Base-by-base conservation (phyloP, 495 filamentous ascomycete genomes). In the Talaromyces wortmannii region DNA sequence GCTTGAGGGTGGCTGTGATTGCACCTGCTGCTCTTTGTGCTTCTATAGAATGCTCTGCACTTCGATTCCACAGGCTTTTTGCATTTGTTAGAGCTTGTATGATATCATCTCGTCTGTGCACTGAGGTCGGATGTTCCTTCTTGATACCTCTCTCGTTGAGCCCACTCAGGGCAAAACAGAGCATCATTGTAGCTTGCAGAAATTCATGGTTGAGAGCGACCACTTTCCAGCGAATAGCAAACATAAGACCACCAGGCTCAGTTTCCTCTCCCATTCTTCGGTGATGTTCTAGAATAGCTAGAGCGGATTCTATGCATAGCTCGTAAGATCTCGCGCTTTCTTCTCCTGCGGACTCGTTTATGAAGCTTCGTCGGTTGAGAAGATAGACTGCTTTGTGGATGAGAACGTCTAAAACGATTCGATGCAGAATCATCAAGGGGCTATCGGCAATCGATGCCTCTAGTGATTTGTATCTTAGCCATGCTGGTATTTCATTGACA, bases 301-400 rank as follows among this genome's bases (percentile, higher is more conserved):
- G 57, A 15, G 69, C 69, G 6, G 75, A 72, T 31, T 71, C 67
- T 44, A 74, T 63, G 55, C 75, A 79, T 46, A 53, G n/a, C 30
- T 53, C 42, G 30, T 33, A 30, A 16, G 52, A 53, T 52, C 30
- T 57, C 11, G 33, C 29, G 33, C 13, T 45, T 52, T 57, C 55
- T 52, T 57, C 55, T 45, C 45, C 48, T 13, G 23, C 46, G 8
- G 48, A 52, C 10, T 48, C 55, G 31, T 57, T 57, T 17, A 57
- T 52, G 40, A 57, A 57, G 48, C 55, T 51, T 17, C 48, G 46
- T 52, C 55, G 55, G 42, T 57, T 48, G n/a, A 57, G 55, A 33
- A 57, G 55, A 57, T 57, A 57, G 16, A 45, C 18, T 13, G 55
- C 55, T 46, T 57, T 57, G 48, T 57, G 17, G 17, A 57, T 57